Base-by-base conservation (phyloP, 2,329 filamentous ascomycete genomes). In the Aureobasidium vineae region DNA sequence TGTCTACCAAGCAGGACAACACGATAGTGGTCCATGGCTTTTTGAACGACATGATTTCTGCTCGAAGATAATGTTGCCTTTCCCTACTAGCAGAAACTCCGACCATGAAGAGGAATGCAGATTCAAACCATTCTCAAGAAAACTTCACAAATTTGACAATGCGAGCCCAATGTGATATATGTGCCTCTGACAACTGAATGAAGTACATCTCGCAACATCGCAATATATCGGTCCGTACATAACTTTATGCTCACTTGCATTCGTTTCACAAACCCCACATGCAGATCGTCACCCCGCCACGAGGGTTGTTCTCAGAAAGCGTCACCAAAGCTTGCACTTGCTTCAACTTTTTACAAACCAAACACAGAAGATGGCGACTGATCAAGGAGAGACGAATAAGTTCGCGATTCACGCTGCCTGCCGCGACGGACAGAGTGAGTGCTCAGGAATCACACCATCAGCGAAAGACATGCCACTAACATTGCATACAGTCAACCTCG, bases 331-430 rank as follows among this genome's bases (percentile, higher is more conserved):
- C 23, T 47, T 43, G 21, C 57, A 47, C 36, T 13, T 49, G 28
- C 21, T 50, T 26, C 15, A 23, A 38, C 31, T 50, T 50, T 38
- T 33, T 31, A 40, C 31, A 52, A 13, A 40, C 28, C 28, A 43
- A 63, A 63, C n/a, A 63, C 47, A 19, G 36, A 33, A 28, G 10
- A 65, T 65, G 63, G 63, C 47, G 40, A 45, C 36, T 10, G 49
- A 73, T 56, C 77, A 80, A 67, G 49, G 40, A 43, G 23, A 52
- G 23, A 63, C 47, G n/a, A 81, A 87, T 61, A 91, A 89, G 72
- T 97, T 88, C 72, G 90, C 92, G 33, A 88, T 97, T 50, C 94
- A 98, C 75, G 90, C 90, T 70, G 94, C 94, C 49, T 89, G 90
- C 69, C 86, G 93, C 66, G 91, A 96, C 77, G 92, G 93, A 49